Evolutionary conservation across 2,329 filamentous ascomycete genomes (phyloP).

Genomic region (Colletotrichum sidae): DNA sequence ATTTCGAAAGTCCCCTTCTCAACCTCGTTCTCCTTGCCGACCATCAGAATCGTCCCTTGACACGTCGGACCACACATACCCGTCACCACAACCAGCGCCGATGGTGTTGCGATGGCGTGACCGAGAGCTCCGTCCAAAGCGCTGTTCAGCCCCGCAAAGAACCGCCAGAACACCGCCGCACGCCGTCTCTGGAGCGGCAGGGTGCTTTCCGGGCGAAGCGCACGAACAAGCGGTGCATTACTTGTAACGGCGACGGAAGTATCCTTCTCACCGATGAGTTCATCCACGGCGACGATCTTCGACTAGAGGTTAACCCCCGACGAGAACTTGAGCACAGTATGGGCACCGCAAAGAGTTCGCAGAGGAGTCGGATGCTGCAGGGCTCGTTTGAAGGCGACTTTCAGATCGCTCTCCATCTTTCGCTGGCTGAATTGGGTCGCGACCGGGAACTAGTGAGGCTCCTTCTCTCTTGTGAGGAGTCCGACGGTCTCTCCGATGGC

Average conservation of each 20-base stretch:
- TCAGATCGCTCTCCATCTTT: constrained; percentile 52
- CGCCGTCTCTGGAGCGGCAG: constrained; percentile 57
- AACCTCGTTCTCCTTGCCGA: constrained; percentile 28
- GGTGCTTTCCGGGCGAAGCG: constrained; percentile 58
- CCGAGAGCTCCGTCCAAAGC: constrained; percentile 48
- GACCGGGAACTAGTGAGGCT: constrained; percentile 53
- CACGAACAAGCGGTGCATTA: constrained; percentile 46
- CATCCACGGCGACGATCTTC: constrained; percentile 49
- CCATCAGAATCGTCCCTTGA: not conserved
- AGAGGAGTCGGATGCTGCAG: constrained; percentile 9
- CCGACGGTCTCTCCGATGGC: too few relatives aligned
- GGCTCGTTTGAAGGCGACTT: constrained; percentile 41
- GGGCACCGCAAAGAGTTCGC: constrained; percentile 47
- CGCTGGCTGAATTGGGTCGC: constrained; percentile 55
- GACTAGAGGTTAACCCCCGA: constrained; percentile 53
- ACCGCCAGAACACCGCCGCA: constrained; percentile 44
- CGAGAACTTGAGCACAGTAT: constrained; percentile 53
- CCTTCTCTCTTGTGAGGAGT: constrained; percentile 42
- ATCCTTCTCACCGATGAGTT: constrained; percentile 58
- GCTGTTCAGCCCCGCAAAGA: constrained; percentile 50
- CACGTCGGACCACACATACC: constrained; percentile 1
- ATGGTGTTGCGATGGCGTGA: constrained; percentile 24
- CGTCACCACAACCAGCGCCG: not conserved
- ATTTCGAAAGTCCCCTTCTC: constrained; percentile 24
- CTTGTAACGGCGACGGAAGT: too few relatives aligned